phyloP scores from a whole-genome alignment of 2,329 filamentous ascomycete genomes.

The Kalmusia sp. region DNA sequence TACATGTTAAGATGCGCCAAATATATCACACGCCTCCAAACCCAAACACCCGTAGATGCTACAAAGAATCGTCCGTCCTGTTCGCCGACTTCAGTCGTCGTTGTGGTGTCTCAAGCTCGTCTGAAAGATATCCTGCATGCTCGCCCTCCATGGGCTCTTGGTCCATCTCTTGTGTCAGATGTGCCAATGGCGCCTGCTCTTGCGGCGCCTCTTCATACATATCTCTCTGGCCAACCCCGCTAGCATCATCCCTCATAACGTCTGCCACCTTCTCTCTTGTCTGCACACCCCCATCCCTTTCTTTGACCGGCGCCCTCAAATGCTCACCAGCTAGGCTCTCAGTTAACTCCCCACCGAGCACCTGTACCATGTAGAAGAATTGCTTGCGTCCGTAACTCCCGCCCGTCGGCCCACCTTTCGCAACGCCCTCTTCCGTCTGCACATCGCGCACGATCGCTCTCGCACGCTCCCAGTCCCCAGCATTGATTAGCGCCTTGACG shows the following conservation, averaged over 20 bases:
- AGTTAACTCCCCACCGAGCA: constrained; percentile 16
- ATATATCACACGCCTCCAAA: no score
- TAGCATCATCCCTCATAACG: not conserved
- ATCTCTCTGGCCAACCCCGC: not conserved
- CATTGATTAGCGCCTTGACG: constrained; percentile 46
- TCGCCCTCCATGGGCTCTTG: constrained; percentile 8
- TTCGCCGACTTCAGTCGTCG: no score
- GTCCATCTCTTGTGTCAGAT: not conserved
- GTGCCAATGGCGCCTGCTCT: not conserved
- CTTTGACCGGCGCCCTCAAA: not conserved
- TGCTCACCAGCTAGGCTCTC: constrained; percentile 10
- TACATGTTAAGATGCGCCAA: no score
- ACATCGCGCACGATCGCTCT: constrained; percentile 48
- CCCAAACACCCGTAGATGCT: no score
- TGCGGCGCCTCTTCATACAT: not conserved
- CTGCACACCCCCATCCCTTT: not conserved
- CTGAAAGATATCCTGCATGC: constrained; percentile 7
- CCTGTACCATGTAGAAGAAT: constrained; percentile 25
- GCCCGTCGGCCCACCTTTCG: constrained; percentile 27
- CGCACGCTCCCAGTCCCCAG: constrained; percentile 44
- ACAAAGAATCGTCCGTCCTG: no score
- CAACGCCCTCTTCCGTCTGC: constrained; percentile 38
- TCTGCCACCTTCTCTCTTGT: not conserved
- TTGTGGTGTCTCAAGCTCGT: not conserved
- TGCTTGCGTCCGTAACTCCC: constrained; percentile 12